Evolutionary conservation across 768 basidiomycete species (phyloP).

Genomic region (Lanmaoa rubissima): DNA sequence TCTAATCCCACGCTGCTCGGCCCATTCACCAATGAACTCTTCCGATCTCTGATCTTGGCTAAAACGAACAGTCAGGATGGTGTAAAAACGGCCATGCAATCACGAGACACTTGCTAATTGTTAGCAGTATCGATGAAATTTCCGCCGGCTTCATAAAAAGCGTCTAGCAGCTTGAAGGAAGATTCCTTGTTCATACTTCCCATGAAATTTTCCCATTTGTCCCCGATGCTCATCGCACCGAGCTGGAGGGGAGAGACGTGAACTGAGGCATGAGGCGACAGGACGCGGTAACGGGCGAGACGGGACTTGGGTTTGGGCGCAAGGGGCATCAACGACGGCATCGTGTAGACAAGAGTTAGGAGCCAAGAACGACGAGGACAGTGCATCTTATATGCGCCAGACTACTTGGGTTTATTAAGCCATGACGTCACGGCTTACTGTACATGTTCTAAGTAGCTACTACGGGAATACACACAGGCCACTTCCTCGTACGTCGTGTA

Average conservation of each 20-base stretch:
- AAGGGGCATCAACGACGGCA: conserved; percentile 9
- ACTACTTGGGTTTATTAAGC: neutral
- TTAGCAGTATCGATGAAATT: conserved; percentile 53
- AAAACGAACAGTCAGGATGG: neutral
- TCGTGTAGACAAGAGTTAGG: neutral
- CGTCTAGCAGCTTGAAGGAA: conserved; percentile 47
- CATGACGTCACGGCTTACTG: neutral
- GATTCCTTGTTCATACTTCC: conserved; percentile 42
- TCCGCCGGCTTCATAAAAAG: conserved; percentile 43
- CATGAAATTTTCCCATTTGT: conserved; percentile 34
- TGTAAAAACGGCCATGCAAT: too few species aligned
- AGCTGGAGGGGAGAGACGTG: conserved; percentile 48
- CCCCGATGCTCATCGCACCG: conserved; percentile 48
- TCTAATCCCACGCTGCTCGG: conserved; percentile 39
- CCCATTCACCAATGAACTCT: conserved; percentile 51
- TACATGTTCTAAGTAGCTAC: too few species aligned
- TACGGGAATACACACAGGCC: too few species aligned
- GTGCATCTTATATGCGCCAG: neutral
- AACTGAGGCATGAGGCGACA: conserved; percentile 42
- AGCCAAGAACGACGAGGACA: neutral
- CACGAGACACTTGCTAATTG: conserved; percentile 34
- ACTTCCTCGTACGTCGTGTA: too few species aligned
- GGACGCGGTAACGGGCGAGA: conserved; percentile 36
- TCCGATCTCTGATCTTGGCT: conserved; percentile 59
- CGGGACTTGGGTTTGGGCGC: conserved; percentile 31